Evolutionary conservation across 1,284 basidiomycete species (phyloP).

Genomic region (Cutaneotrichosporon sp.): DNA sequence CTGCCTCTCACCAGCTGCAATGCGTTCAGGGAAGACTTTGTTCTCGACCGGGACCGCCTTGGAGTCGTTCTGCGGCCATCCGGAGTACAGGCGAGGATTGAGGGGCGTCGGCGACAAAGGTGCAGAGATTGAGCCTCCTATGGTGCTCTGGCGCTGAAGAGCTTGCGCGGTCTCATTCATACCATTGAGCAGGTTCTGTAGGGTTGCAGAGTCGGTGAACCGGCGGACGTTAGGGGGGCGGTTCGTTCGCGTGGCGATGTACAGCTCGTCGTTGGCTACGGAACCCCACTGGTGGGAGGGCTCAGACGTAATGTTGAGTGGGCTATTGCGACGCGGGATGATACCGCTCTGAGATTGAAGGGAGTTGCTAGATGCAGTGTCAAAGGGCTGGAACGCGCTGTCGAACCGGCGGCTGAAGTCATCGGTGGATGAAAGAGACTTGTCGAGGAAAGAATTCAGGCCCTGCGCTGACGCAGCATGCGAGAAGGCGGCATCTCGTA

Average conservation of each 20-base stretch:
- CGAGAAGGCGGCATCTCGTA: not conserved
- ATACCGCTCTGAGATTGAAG: not conserved
- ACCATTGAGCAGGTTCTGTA: constrained; percentile 34
- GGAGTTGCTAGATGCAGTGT: not conserved
- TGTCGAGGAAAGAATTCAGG: not conserved
- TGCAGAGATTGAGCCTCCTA: not conserved
- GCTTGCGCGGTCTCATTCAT: constrained; percentile 35
- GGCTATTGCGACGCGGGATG: not conserved
- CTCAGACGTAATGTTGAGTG: not conserved
- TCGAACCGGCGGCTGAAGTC: not conserved
- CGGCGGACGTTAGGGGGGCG: not conserved
- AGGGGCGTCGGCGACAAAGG: constrained; percentile 6
- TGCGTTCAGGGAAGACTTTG: constrained; percentile 41
- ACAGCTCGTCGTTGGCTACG: not conserved
- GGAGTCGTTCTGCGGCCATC: constrained; percentile 27
- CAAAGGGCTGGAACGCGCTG: not conserved
- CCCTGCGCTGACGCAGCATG: not conserved
- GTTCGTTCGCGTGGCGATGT: not conserved
- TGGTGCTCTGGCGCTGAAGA: constrained; percentile 24
- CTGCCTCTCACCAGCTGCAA: constrained; percentile 36
- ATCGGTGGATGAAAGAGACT: not conserved
- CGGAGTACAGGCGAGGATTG: constrained; percentile 5
- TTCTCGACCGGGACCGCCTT: constrained; percentile 44
- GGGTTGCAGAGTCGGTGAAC: constrained; percentile 16
- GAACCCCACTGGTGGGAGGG: not conserved